These are phyloP conservation scores for Ophiostoma ulmi DNA, from an alignment of 2,329 filamentous ascomycete genomes.

Conservation along the genomic window DNA sequence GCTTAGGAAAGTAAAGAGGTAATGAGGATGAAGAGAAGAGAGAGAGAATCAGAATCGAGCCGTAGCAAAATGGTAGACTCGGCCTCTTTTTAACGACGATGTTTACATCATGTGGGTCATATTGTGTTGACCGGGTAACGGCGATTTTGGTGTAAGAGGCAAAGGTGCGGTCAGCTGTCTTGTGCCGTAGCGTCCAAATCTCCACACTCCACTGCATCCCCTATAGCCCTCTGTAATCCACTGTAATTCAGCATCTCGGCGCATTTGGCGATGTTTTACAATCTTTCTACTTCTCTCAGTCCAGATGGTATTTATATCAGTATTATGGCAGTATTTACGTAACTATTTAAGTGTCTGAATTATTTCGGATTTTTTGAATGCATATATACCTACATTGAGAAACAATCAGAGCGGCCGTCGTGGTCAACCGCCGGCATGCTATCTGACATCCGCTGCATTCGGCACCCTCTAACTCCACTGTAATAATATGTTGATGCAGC, in stretches of 20 bases:
- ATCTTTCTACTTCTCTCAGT: background rate
- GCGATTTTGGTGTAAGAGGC: background rate
- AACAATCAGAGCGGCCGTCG: background rate
- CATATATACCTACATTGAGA: background rate
- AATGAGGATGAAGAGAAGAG: conserved; percentile 28
- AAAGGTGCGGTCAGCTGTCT: conserved; percentile 16
- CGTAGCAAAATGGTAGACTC: conserved; percentile 14
- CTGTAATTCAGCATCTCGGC: background rate
- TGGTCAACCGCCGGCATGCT: background rate
- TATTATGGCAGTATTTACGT: background rate
- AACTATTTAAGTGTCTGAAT: background rate
- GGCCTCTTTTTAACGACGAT: conserved; percentile 28
- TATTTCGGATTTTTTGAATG: background rate
- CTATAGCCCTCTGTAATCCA: conserved; percentile 14
- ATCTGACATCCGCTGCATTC: background rate
- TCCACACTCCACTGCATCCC: conserved; percentile 11
- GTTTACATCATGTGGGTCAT: conserved; percentile 26
- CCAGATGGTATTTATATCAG: background rate
- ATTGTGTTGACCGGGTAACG: conserved; percentile 23
- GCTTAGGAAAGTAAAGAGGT: conserved; percentile 11
- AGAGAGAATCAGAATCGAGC: background rate
- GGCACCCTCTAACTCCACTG: conserved; percentile 20
- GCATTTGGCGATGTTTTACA: background rate
- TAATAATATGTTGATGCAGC: conserved; percentile 25
- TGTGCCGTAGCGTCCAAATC: background rate